Evolutionary conservation across 768 basidiomycete species (phyloP), one percentile per base, ranked within the genome.

Genomic region (Lentinula detonsa): DNA sequence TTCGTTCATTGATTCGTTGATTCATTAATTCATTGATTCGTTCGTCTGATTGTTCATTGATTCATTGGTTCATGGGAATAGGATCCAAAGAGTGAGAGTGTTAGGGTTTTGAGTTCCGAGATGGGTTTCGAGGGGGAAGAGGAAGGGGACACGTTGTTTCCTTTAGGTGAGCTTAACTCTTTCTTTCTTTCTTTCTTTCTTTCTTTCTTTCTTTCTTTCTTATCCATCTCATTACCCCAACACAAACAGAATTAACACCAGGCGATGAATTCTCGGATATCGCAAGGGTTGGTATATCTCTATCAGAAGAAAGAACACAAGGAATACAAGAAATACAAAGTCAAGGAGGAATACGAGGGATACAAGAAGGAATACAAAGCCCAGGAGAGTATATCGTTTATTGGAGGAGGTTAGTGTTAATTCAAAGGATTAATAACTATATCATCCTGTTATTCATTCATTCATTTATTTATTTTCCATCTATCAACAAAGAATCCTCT

Each of bases 331-430:
- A n/a, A n/a, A n/a, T n/a, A n/a, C n/a, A n/a, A n/a, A n/a, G n/a
- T n/a, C n/a, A n/a, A n/a, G n/a, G n/a, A n/a, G n/a, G n/a, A n/a
- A n/a, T n/a, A n/a, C n/a, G 21, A 21, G 21, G 21, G 21, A 21
- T 21, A 21, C 21, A n/a, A n/a, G n/a, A 21, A 21, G 21, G 21
- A 21, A 73, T 84, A 40, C 68, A 74, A 7, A 78, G 80, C 15
- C 84, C 85, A 0, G 91, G 87, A 3, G 74, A 74, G 61, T 90
- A 88, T 66, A 74, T 79, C 42, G 67, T 91, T 31, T 73, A 68
- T 21, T 93, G 91, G 91, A 75, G 81, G 73, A 84, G 86, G 90
- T 84, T 67, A 42, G 35, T 45, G 70, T 9, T 53, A 28, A 59
- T 34, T 61, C 34, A 48, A 60, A 45, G n/a, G n/a, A 40, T 21